These are phyloP conservation scores for Chamaecyparis obtusa DNA, from an alignment of 75 land plant genomes.

Conservation along the genomic window DNA sequence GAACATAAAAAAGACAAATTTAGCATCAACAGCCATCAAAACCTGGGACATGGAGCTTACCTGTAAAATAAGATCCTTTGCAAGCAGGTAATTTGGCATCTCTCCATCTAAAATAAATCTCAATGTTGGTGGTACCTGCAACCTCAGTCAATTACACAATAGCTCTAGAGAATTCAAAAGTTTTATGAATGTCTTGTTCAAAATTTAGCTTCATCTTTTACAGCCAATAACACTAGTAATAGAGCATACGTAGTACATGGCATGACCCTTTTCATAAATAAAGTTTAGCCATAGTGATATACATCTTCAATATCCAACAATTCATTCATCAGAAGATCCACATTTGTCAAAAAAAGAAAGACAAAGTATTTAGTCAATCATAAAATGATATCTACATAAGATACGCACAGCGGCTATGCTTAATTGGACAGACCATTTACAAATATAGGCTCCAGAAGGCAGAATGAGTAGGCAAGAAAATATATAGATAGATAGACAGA, in stretches of 20 bases:
- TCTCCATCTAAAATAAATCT: conserved; percentile 97
- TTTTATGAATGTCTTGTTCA: neutral
- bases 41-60: conserved; percentile 30
- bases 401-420: no score
- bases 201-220: neutral
- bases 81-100: conserved; percentile 88
- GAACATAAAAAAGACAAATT: neutral
- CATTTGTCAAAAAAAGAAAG: no score
- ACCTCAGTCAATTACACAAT: neutral
- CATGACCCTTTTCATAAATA: no score
- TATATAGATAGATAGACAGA: no score
- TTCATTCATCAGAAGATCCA: no score
- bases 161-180: neutral
- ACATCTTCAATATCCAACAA: no score
- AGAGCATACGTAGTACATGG: neutral
- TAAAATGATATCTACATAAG: no score
- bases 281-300: no score
- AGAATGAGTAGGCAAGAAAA: no score
- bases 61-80: conserved; percentile 96
- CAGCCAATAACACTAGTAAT: neutral
- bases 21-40: neutral
- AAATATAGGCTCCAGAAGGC: no score
- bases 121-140: conserved; percentile 90
- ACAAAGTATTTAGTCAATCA: no score
- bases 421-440: no score